Evolutionary conservation across 2,329 filamentous ascomycete species (phyloP).

Genomic region (Cladosporium velox): DNA sequence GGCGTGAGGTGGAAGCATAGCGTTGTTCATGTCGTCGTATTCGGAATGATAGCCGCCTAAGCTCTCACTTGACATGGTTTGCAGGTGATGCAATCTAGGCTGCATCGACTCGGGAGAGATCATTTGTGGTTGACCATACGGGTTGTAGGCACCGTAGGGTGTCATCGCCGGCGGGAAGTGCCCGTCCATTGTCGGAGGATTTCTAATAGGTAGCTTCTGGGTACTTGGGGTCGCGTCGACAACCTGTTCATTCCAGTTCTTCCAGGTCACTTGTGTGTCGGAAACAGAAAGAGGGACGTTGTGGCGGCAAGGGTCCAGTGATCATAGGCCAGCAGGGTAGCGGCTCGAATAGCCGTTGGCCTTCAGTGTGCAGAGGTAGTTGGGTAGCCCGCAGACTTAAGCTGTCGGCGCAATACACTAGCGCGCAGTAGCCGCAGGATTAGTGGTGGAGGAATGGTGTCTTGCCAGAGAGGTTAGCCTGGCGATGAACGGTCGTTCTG

Average conservation of each 20-base stretch:
- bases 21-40: constrained; percentile 34
- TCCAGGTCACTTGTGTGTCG: neutral
- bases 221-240: neutral
- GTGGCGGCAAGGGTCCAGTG: constrained; percentile 17
- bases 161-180: constrained; percentile 34
- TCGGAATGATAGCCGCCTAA: constrained; percentile 35
- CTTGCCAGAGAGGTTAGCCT: constrained; percentile 23
- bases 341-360: constrained; percentile 19
- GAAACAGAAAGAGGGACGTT: constrained; percentile 12
- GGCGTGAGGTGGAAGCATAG: constrained; percentile 30
- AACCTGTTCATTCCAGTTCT: neutral
- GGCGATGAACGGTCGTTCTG: constrained; percentile 25
- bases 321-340: constrained; percentile 6
- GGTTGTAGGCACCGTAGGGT: constrained; percentile 35
- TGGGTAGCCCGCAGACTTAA: constrained; percentile 21
- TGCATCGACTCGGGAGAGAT: constrained; percentile 30
- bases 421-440: constrained; percentile 19
- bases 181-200: constrained; percentile 30
- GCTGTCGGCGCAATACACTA: constrained; percentile 18
- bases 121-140: constrained; percentile 33
- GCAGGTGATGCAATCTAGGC: constrained; percentile 34
- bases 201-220: neutral
- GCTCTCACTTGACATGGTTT: constrained; percentile 37
- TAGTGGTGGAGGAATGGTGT: constrained; percentile 27
- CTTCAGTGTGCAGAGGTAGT: constrained; percentile 5